These are phyloP conservation scores for Candida albicans DNA, from an alignment of 1,139 yeast genomes.

Conservation along the genomic window DNA sequence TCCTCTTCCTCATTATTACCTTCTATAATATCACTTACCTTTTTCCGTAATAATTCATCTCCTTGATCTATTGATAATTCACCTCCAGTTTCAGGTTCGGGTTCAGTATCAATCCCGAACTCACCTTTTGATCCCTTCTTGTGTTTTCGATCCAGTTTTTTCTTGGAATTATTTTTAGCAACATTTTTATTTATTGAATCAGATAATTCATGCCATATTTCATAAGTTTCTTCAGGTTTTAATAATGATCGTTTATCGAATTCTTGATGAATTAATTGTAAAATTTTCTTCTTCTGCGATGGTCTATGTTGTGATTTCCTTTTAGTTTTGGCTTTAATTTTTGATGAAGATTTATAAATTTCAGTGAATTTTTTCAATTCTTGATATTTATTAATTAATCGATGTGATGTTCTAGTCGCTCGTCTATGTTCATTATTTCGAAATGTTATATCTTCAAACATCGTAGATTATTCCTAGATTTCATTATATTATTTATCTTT, in stretches of 20 bases:
- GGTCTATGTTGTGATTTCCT: conserved; percentile 14
- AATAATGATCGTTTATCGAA: conserved; percentile 10
- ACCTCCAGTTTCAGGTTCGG: too few species aligned
- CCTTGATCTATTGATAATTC: background rate
- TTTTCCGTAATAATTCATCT: conserved; percentile 3
- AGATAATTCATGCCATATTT: conserved; percentile 32
- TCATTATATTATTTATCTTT: background rate
- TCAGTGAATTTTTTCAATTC: conserved; percentile 18
- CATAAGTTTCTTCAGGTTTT: conserved; percentile 41
- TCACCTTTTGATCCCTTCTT: conserved; percentile 6
- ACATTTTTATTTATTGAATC: conserved; percentile 3
- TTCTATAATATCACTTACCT: conserved; percentile 1
- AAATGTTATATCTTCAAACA: conserved; percentile 24
- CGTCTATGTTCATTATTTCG: conserved; percentile 11
- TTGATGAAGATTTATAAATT: conserved; percentile 11
- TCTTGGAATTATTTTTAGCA: background rate
- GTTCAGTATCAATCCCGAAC: too few species aligned
- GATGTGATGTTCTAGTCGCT: conserved; percentile 8
- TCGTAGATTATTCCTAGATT: conserved; percentile 9
- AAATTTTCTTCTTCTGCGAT: conserved; percentile 17
- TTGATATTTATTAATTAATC: conserved; percentile 20
- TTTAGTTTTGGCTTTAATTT: conserved; percentile 1
- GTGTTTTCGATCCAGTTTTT: background rate
- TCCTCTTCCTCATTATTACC: conserved; percentile 9
- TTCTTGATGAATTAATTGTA: conserved; percentile 18